Conservation (phyloP, 495 filamentous ascomycete genomes). For the Aspergillus incahuasiensis region DNA sequence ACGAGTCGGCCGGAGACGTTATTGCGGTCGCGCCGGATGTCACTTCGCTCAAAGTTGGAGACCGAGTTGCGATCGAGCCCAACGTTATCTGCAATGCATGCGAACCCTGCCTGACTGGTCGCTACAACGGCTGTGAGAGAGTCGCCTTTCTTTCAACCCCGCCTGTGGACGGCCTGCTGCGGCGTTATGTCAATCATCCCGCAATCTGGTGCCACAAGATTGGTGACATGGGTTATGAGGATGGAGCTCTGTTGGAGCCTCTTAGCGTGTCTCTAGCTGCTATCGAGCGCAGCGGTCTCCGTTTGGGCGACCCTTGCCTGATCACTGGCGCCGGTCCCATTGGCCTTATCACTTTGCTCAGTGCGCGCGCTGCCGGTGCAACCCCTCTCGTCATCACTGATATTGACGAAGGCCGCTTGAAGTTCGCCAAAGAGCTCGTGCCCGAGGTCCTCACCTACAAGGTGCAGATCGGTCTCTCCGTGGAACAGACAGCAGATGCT, state of each 20-base stretch:
- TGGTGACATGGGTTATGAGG: conserved; percentile 79
- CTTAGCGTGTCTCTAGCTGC: conserved; percentile 80
- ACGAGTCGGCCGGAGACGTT: conserved; percentile 84
- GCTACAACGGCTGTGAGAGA: conserved; percentile 87
- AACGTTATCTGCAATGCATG: conserved; percentile 85
- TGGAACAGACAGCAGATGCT: conserved; percentile 64
- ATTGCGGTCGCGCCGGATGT: conserved; percentile 76
- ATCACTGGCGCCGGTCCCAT: conserved; percentile 91
- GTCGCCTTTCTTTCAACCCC: conserved; percentile 86
- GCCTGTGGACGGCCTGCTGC: conserved; percentile 79
- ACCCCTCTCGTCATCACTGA: conserved; percentile 87
- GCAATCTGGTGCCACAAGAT: conserved; percentile 94
- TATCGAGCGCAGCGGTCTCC: conserved; percentile 71
- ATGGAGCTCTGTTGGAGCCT: conserved; percentile 83
- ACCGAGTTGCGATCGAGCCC: conserved; percentile 87
- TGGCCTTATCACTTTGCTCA: conserved; percentile 78
- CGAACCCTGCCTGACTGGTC: conserved; percentile 82
- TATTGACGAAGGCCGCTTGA: conserved; percentile 78
- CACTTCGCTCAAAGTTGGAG: conserved; percentile 67
- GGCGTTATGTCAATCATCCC: conserved; percentile 89
- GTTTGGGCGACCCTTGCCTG: conserved; percentile 75
- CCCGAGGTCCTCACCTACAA: conserved; percentile 72
- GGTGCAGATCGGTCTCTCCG: conserved; percentile 58
- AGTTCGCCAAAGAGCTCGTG: conserved; percentile 75
- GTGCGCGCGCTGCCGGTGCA: conserved; percentile 76